Percentiles rank a stretch among this genome's conserved stretches.
Conservation (phyloP, 495 filamentous ascomycete species). For the Neurospora cerealis region DNA sequence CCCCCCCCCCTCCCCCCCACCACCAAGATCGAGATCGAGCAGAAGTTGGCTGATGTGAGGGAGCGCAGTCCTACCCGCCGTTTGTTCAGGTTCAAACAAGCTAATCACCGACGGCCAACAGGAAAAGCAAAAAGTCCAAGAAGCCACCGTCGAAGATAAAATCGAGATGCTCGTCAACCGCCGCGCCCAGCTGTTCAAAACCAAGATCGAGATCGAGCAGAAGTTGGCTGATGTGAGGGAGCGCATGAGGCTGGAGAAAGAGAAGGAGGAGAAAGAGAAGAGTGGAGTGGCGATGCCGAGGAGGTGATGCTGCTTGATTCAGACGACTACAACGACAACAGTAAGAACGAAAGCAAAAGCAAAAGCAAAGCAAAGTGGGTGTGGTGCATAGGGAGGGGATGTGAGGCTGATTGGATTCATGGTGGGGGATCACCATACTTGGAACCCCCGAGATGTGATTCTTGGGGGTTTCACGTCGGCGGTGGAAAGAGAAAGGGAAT, state of each 20-base stretch:
- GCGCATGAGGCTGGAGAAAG: constrained; percentile 12
- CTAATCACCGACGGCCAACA: not conserved
- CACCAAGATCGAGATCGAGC: constrained; percentile 25
- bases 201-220: constrained; percentile 23
- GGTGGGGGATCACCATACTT: not conserved
- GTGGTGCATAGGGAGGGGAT: not conserved
- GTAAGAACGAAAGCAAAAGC: not conserved
- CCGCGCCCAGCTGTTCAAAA: constrained; percentile 19
- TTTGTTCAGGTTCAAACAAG: not conserved
- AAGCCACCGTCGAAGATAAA: constrained; percentile 25
- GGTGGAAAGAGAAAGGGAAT: not conserved
- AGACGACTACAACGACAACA: not conserved
- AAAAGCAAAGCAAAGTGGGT: too few relatives aligned
- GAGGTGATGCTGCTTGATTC: not conserved
- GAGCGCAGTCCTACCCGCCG: constrained; percentile 9
- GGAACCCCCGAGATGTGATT: too few relatives aligned
- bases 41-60: constrained; percentile 25
- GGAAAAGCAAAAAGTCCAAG: constrained; percentile 23
- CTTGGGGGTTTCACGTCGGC: not conserved
- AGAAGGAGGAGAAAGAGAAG: not conserved
- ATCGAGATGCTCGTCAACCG: constrained; percentile 26
- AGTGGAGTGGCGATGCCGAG: not conserved
- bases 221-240: constrained; percentile 27
- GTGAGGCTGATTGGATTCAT: not conserved
- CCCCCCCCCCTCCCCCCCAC: too few relatives aligned